phyloP scores from a whole-genome alignment of 73 alveolate genomes.

The Paramecium primaurelia region DNA sequence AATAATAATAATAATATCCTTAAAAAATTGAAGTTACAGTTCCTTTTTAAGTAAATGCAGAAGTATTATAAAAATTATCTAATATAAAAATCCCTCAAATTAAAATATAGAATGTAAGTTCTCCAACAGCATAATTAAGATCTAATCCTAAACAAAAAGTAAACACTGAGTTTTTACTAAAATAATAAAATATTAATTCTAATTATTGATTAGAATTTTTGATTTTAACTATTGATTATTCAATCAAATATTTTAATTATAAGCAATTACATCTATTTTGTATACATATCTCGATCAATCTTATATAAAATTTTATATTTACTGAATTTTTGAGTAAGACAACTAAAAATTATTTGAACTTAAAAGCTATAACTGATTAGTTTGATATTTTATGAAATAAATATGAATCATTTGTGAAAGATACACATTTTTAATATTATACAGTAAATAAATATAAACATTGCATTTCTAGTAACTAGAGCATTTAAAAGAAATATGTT shows the following conservation, averaged over 20 bases:
- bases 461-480: too few species aligned
- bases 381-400: too few species aligned
- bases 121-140: slow-evolving; percentile 32
- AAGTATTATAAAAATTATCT: background rate
- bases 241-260: background rate
- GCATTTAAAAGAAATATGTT: too few species aligned
- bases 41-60: slow-evolving; percentile 34
- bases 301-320: too few species aligned
- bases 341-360: too few species aligned
- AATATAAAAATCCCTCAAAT: slow-evolving; percentile 19
- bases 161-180: background rate
- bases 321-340: too few species aligned
- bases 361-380: too few species aligned
- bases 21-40: background rate
- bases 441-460: too few species aligned
- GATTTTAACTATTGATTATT: background rate
- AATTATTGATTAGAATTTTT: background rate
- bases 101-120: background rate
- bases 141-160: background rate
- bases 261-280: background rate
- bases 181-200: background rate
- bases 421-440: too few species aligned
- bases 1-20: background rate
- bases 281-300: too few species aligned
- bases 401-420: background rate